Percentiles rank a stretch among this genome's conserved stretches.
Conservation (phyloP, 768 basidiomycete species). For the Lactifluus hygrophoroides region DNA sequence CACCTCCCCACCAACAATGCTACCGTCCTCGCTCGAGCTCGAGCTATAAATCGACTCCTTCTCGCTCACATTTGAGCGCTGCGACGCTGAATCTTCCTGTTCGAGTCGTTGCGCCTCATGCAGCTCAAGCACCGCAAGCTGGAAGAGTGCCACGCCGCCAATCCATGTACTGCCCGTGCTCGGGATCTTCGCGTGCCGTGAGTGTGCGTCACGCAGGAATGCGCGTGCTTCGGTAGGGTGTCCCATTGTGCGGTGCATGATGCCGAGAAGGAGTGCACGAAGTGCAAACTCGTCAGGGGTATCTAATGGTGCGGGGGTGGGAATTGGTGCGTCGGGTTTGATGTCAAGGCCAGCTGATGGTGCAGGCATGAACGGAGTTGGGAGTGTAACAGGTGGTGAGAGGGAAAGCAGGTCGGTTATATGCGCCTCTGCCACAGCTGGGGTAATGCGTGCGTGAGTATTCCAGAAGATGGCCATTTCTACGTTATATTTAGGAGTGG, state of each 20-base stretch:
- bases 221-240: constrained; percentile 36
- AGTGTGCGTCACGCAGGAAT: constrained; percentile 45
- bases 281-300: constrained; percentile 64
- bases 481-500: constrained; percentile 21
- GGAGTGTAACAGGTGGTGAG: constrained; percentile 37
- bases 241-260: constrained; percentile 50
- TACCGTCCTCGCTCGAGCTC: constrained; percentile 10
- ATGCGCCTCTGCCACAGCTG: constrained; percentile 46
- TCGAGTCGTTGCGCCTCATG: constrained; percentile 33
- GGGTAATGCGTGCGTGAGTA: constrained; percentile 52
- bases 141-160: constrained; percentile 55
- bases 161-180: constrained; percentile 57
- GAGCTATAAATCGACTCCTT: not conserved
- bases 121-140: constrained; percentile 62
- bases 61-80: not conserved
- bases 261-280: constrained; percentile 60
- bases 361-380: constrained; percentile 19
- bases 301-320: constrained; percentile 39
- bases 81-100: constrained; percentile 6
- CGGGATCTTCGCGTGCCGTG: constrained; percentile 30
- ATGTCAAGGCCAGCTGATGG: constrained; percentile 20
- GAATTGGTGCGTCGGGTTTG: not conserved
- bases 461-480: constrained; percentile 81
- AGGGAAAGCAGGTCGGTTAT: constrained; percentile 45
- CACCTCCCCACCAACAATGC: not conserved